These are phyloP conservation scores for Cenchrus purpureus DNA, from an alignment of 176 grass and related monocot genomes.

Conservation along the genomic window DNA sequence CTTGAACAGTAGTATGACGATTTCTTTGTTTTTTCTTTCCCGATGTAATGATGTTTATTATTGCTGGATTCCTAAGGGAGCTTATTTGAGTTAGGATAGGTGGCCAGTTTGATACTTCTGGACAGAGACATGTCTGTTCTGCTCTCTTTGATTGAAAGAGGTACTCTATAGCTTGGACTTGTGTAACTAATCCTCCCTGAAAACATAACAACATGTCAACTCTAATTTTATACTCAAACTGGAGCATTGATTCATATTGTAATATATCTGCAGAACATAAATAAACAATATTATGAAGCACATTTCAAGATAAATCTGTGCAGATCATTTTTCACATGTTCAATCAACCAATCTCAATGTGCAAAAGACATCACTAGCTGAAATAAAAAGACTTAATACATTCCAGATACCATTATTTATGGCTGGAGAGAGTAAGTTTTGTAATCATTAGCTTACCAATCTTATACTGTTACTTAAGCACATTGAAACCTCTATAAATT, in stretches of 20 bases:
- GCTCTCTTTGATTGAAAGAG: constrained; percentile 15
- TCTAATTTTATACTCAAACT: no score
- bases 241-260: no score
- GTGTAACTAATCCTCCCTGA: not conserved
- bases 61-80: not conserved
- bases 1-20: not conserved
- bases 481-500: not conserved
- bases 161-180: not conserved
- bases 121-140: not conserved
- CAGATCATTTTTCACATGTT: not conserved
- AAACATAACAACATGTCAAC: no score
- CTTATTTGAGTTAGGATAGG: not conserved
- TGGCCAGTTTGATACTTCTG: not conserved
- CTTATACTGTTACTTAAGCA: not conserved
- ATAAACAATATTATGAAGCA: not conserved
- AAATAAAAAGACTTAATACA: not conserved
- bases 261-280: no score
- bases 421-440: not conserved
- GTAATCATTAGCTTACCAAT: not conserved
- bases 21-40: not conserved
- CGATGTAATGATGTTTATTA: not conserved
- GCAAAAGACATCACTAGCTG: not conserved
- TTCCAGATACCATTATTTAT: not conserved
- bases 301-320: not conserved
- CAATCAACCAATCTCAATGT: not conserved